Percentiles rank a stretch among this genome's conserved stretches.
phyloP scores from a whole-genome alignment of 768 basidiomycete genomes.

The Cystofilobasidium macerans region DNA sequence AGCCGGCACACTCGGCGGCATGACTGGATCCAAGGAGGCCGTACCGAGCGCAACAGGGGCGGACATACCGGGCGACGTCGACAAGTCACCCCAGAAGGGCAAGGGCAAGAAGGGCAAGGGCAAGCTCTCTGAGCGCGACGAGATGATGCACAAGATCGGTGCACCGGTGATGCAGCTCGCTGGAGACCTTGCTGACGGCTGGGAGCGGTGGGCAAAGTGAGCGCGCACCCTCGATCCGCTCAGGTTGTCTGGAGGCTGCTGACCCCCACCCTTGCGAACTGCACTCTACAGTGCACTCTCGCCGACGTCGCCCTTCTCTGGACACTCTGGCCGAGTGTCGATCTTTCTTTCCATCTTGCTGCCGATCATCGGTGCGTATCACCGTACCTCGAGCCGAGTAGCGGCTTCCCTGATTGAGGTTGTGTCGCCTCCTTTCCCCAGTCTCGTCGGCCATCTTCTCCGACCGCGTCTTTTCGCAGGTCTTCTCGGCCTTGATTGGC shows the following conservation, averaged over 20 bases:
- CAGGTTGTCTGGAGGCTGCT: background rate
- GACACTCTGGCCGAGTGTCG: background rate
- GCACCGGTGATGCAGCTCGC: conserved; percentile 39
- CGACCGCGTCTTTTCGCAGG: conserved; percentile 36
- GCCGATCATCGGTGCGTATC: conserved; percentile 20
- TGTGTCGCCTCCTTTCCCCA: conserved; percentile 35
- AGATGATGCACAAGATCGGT: conserved; percentile 37
- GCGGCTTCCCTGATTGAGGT: conserved; percentile 32
- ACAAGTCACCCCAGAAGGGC: conserved; percentile 1
- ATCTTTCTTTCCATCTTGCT: conserved; percentile 14
- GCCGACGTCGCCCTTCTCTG: conserved; percentile 40
- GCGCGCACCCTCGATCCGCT: conserved; percentile 4
- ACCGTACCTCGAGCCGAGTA: conserved; percentile 14
- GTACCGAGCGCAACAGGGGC: conserved; percentile 29
- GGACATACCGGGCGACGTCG: conserved; percentile 25
- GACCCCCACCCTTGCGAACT: background rate
- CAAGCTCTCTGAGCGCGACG: conserved; percentile 36
- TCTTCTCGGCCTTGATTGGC: conserved; percentile 36
- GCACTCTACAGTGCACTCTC: conserved; percentile 37
- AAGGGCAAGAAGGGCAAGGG: background rate
- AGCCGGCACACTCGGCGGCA: conserved; percentile 26
- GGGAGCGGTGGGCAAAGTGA: conserved; percentile 41
- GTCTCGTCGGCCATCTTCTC: conserved; percentile 34
- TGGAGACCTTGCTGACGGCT: conserved; percentile 40
- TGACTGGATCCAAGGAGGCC: conserved; percentile 16